Evolutionary conservation across 768 basidiomycete genomes (phyloP).

Genomic region (Boletus reticuloceps): DNA sequence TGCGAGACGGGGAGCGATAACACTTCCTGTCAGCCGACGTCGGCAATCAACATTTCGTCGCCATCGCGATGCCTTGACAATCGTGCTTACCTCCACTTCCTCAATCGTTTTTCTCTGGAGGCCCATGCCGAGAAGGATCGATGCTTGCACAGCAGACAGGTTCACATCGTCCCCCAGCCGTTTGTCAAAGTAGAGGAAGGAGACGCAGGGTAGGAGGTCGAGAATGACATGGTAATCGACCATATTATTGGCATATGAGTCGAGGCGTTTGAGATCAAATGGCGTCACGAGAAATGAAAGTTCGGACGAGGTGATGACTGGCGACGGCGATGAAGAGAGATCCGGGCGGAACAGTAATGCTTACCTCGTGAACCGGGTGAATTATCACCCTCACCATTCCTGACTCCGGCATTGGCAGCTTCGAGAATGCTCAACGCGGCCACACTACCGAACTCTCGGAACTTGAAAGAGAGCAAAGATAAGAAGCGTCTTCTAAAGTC

Average conservation of each 20-base stretch:
- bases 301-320: constrained; percentile 37
- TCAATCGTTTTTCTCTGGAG: constrained; percentile 88
- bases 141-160: constrained; percentile 86
- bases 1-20: constrained; percentile 84
- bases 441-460: constrained; percentile 89
- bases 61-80: neutral
- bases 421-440: constrained; percentile 87
- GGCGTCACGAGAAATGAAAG: constrained; percentile 71
- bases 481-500: constrained; percentile 94
- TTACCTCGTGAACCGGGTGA: constrained; percentile 14
- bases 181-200: constrained; percentile 82
- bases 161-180: constrained; percentile 61
- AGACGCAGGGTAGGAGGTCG: constrained; percentile 81
- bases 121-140: constrained; percentile 86
- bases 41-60: neutral
- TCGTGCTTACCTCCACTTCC: constrained; percentile 71
- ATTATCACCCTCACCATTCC: constrained; percentile 37
- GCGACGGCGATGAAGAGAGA: neutral
- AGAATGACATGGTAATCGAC: constrained; percentile 96
- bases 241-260: constrained; percentile 94
- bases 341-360: constrained; percentile 23
- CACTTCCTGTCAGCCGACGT: constrained; percentile 51
- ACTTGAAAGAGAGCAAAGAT: constrained; percentile 86
- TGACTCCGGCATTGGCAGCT: constrained; percentile 67
- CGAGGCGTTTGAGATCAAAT: constrained; percentile 93